Percentiles rank a stretch among this genome's conserved stretches.
phyloP scores from a whole-genome alignment of 2,329 filamentous ascomycete species.

The Apiospora rasikravindrae region DNA sequence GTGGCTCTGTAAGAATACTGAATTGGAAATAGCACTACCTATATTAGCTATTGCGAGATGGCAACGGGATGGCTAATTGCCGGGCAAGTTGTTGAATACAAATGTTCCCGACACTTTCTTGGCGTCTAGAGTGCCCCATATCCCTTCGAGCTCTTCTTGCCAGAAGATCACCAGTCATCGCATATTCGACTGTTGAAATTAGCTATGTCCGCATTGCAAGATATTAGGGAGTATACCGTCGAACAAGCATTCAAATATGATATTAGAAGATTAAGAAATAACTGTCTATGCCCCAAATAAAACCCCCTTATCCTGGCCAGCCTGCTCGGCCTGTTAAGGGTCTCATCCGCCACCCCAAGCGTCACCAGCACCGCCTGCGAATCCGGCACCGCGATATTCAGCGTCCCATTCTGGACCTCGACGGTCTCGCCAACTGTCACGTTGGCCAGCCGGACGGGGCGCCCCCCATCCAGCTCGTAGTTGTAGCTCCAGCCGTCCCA shows the following conservation, averaged over 20 bases:
- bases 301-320: not conserved
- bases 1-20: not conserved
- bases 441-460: slow-evolving; percentile 59
- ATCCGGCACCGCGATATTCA: slow-evolving; percentile 47
- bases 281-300: not conserved
- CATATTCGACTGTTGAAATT: no score
- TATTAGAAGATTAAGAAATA: no score
- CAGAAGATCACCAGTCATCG: no score
- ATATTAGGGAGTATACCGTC: not conserved
- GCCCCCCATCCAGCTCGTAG: slow-evolving; percentile 59
- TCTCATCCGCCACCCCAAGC: slow-evolving; percentile 26
- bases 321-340: not conserved
- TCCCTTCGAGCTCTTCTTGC: not conserved
- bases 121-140: not conserved
- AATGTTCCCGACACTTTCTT: not conserved
- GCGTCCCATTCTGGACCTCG: slow-evolving; percentile 41
- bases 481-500: slow-evolving; percentile 69
- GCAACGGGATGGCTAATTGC: not conserved
- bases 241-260: no score
- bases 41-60: not conserved
- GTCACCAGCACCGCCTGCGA: slow-evolving; percentile 48
- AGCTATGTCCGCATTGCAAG: no score
- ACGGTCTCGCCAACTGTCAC: slow-evolving; percentile 57
- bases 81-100: not conserved
- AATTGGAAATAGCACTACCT: not conserved